Evolutionary conservation across 2,329 filamentous ascomycete species (phyloP).

Genomic region (Coniochaeta hoffmannii): DNA sequence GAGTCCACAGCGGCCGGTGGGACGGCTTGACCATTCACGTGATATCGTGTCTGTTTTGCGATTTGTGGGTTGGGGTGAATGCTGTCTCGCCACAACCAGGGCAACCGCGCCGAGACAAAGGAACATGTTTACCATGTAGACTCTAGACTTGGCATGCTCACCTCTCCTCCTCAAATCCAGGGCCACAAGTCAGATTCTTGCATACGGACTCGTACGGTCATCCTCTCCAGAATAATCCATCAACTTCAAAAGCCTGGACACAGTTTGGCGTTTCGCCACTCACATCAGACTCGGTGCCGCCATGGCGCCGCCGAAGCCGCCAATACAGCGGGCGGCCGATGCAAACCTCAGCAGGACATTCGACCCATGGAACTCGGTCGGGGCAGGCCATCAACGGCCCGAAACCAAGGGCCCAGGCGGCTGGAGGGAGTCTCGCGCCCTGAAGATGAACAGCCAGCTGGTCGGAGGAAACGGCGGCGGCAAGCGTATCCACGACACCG

Average conservation of each 20-base stretch:
- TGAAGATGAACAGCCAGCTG: slow-evolving; percentile 67
- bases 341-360: slow-evolving; percentile 40
- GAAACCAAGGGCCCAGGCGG: slow-evolving; percentile 57
- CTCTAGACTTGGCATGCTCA: too few relatives aligned
- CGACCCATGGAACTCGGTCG: slow-evolving; percentile 66
- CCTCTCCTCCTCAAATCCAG: too few relatives aligned
- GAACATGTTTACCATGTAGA: neutral
- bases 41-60: neutral
- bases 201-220: too few relatives aligned
- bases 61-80: neutral
- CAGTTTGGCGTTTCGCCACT: neutral
- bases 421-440: slow-evolving; percentile 64
- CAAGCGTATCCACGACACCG: slow-evolving; percentile 54
- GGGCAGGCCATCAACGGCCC: slow-evolving; percentile 71
- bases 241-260: neutral
- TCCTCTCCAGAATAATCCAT: too few relatives aligned
- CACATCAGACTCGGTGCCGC: neutral
- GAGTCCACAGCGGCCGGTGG: neutral
- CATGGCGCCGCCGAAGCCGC: slow-evolving; percentile 11
- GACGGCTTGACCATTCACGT: neutral
- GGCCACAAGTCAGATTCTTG: too few relatives aligned
- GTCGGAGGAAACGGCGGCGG: slow-evolving; percentile 48
- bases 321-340: slow-evolving; percentile 18
- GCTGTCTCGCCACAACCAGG: neutral
- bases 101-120: neutral